Percentiles rank a stretch among this genome's conserved stretches.
Conservation (phyloP, 192 early-diverging fungal genomes). For the Chytriomyces confervae region DNA sequence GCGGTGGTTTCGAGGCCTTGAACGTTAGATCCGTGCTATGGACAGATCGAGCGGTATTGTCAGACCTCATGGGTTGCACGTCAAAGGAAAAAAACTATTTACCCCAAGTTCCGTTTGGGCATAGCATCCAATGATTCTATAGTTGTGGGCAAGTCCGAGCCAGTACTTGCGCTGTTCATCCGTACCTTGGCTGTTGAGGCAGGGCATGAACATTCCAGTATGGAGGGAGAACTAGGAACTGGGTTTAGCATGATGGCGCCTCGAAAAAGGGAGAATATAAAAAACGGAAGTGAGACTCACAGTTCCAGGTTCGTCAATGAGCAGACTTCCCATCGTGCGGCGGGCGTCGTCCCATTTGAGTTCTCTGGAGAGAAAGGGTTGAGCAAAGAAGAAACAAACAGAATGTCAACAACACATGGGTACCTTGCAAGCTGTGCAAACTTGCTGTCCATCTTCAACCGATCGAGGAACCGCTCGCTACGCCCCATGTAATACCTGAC, state of each 20-base stretch:
- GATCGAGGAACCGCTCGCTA: conserved; percentile 66
- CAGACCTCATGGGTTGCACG: conserved; percentile 18
- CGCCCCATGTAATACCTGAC: conserved; percentile 72
- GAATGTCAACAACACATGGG: neutral
- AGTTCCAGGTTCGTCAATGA: conserved; percentile 69
- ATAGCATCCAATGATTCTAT: conserved; percentile 85
- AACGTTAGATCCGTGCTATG: conserved; percentile 77
- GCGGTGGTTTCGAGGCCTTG: conserved; percentile 90
- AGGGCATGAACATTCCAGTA: conserved; percentile 83
- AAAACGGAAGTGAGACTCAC: conserved; percentile 35
- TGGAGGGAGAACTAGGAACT: conserved; percentile 67
- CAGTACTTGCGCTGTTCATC: conserved; percentile 81
- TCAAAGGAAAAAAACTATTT: conserved; percentile 22
- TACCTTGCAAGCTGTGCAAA: conserved; percentile 62
- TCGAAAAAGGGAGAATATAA: neutral
- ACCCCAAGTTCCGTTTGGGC: conserved; percentile 83
- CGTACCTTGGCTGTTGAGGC: conserved; percentile 72
- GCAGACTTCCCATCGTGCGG: conserved; percentile 53
- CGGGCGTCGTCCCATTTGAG: conserved; percentile 64
- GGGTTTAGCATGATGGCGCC: too few species aligned
- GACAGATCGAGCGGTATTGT: too few species aligned
- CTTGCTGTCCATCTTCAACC: conserved; percentile 65
- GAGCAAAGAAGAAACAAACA: neutral
- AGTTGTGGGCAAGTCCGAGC: conserved; percentile 70
- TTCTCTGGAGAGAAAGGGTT: conserved; percentile 36